A percentile compares a stretch with the other conserved stretches of the same genome.
Evolutionary conservation across 2,329 filamentous ascomycete genomes (phyloP).

Genomic region (Allantophomopsis lycopodina): DNA sequence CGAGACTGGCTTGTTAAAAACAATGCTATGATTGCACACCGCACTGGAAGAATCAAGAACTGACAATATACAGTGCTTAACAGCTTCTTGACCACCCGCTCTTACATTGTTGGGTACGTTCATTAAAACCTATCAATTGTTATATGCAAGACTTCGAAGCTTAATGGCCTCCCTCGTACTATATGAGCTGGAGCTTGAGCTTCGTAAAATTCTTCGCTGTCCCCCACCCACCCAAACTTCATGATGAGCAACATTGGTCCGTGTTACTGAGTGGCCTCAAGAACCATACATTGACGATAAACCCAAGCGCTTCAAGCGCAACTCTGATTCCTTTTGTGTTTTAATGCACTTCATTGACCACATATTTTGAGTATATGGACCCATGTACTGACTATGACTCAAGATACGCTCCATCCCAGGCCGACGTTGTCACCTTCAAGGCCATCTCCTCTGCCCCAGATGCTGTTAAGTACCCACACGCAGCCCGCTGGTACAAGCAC

Average conservation of each 20-base stretch:
- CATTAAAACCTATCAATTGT: background rate
- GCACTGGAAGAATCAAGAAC: conserved; percentile 4
- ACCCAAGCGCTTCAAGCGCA: conserved; percentile 62
- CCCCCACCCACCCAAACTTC: conserved; percentile 17
- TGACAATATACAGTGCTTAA: conserved; percentile 44
- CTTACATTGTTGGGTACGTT: conserved; percentile 74
- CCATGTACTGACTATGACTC: conserved; percentile 17
- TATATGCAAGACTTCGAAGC: conserved; percentile 1
- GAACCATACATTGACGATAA: conserved; percentile 73
- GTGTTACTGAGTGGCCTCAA: conserved; percentile 93
- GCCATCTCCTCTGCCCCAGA: conserved; percentile 64
- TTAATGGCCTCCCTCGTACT: conserved; percentile 6
- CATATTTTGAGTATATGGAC: background rate
- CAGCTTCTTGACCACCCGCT: conserved; percentile 60
- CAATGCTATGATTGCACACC: no score
- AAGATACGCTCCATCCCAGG: conserved; percentile 60
- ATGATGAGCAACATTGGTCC: conserved; percentile 89
- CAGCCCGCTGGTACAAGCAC: conserved; percentile 98
- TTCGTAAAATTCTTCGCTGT: conserved; percentile 5
- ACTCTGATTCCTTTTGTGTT: conserved; percentile 42
- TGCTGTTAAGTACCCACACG: conserved; percentile 80
- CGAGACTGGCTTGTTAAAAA: conserved; percentile 1
- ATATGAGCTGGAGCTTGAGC: no score
- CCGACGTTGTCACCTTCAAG: conserved; percentile 94
- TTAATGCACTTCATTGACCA: conserved; percentile 3